Percentiles rank a stretch among this genome's conserved stretches.
Conservation (phyloP, 257 asterid species). For the Hygrophila difformis region DNA sequence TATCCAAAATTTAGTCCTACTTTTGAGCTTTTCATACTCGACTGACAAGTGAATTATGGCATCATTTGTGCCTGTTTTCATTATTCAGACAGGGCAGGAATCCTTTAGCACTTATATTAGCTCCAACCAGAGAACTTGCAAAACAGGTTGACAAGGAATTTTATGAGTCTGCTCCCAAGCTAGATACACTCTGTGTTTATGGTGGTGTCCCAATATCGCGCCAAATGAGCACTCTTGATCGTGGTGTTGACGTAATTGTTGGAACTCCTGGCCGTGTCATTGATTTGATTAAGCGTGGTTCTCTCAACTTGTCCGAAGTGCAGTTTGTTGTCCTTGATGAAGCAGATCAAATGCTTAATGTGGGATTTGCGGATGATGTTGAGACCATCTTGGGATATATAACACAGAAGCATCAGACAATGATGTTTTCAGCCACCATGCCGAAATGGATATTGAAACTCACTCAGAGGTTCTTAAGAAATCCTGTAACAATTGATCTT, state of each 20-base stretch:
- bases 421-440: slow-evolving; percentile 99
- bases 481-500: slow-evolving; percentile 74
- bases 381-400: slow-evolving; percentile 73
- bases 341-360: slow-evolving; percentile 98
- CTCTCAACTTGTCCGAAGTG: slow-evolving; percentile 59
- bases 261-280: slow-evolving; percentile 95
- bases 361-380: slow-evolving; percentile 95
- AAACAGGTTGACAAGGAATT: slow-evolving; percentile 89
- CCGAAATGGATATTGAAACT: slow-evolving; percentile 83
- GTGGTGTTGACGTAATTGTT: slow-evolving; percentile 77
- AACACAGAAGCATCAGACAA: slow-evolving; percentile 75
- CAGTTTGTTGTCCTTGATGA: slow-evolving; percentile 87
- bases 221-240: slow-evolving; percentile 79
- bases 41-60: neutral
- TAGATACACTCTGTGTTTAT: slow-evolving; percentile 80
- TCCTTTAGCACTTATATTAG: slow-evolving; percentile 72
- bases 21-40: slow-evolving; percentile 1
- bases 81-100: slow-evolving; percentile 63
- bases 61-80: slow-evolving; percentile 9
- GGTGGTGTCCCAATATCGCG: slow-evolving; percentile 78
- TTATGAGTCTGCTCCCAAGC: slow-evolving; percentile 55
- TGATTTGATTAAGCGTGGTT: slow-evolving; percentile 83
- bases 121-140: slow-evolving; percentile 96
- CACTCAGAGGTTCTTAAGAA: slow-evolving; percentile 70
- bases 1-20: slow-evolving; percentile 1